phyloP scores from a whole-genome alignment of 2,329 filamentous ascomycete genomes.

The Colletotrichum cereale region DNA sequence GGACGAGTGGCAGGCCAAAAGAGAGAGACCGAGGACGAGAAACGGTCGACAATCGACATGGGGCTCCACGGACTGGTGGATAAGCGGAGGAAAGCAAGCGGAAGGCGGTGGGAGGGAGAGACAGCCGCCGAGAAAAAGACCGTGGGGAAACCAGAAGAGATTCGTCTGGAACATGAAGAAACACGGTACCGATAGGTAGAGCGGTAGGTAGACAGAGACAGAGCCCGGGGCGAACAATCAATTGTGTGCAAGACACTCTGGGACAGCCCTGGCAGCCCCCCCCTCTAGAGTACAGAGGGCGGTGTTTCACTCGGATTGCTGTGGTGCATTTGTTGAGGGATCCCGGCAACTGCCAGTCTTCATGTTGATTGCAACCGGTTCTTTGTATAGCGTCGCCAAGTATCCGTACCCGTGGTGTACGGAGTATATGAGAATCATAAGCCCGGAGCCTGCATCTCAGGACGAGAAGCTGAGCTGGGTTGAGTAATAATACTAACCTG shows the following conservation, averaged over 20 bases:
- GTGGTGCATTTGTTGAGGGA: constrained; percentile 5
- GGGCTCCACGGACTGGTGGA: constrained; percentile 16
- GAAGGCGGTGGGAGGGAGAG: constrained; percentile 10
- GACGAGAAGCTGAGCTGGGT: neutral
- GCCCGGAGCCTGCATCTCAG: neutral
- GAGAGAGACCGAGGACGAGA: constrained; percentile 19
- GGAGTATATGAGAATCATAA: no score
- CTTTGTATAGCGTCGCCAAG: constrained; percentile 2
- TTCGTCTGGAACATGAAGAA: constrained; percentile 2
- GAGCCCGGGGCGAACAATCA: constrained; percentile 13
- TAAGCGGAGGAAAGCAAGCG: constrained; percentile 15
- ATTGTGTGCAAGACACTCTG: constrained; percentile 21
- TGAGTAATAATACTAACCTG: no score
- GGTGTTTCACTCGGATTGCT: constrained; percentile 28
- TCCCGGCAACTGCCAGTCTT: neutral
- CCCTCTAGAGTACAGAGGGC: neutral
- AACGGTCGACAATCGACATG: no score
- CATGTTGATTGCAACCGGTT: constrained; percentile 14
- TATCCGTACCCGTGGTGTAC: no score
- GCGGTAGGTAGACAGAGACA: neutral
- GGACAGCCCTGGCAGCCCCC: constrained; percentile 20
- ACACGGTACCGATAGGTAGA: no score
- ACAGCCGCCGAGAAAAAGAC: neutral
- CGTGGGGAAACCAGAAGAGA: neutral
- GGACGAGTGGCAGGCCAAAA: neutral